phyloP scores from a whole-genome alignment of 768 basidiomycete genomes.

The Asterophora parasitica region DNA sequence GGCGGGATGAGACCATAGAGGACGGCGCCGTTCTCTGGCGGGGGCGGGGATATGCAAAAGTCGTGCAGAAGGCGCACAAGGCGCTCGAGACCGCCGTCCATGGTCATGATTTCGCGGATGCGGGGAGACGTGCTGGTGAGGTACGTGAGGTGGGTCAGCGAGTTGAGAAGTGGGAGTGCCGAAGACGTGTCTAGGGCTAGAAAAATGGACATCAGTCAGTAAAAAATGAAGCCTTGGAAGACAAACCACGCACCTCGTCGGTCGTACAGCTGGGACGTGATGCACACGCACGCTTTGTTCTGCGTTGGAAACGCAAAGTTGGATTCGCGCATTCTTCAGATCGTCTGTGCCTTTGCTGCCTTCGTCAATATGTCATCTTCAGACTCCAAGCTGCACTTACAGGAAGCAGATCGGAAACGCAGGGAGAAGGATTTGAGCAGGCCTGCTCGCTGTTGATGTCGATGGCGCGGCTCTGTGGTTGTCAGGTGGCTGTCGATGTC shows the following conservation, averaged over 20 bases:
- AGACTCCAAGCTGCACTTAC: no score
- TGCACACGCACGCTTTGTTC: slow-evolving; percentile 93
- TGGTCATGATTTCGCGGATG: slow-evolving; percentile 97
- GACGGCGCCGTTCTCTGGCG: slow-evolving; percentile 69
- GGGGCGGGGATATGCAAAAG: slow-evolving; percentile 79
- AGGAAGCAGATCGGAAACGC: no score
- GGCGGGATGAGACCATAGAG: slow-evolving; percentile 78
- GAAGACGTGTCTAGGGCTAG: slow-evolving; percentile 51
- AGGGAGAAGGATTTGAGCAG: not conserved
- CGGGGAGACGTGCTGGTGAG: slow-evolving; percentile 96
- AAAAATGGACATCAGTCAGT: not conserved
- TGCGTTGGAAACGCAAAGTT: slow-evolving; percentile 94
- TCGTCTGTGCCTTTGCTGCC: no score
- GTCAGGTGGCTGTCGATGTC: no score
- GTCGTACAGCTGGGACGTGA: slow-evolving; percentile 93
- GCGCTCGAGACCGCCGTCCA: slow-evolving; percentile 95
- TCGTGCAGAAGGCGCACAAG: slow-evolving; percentile 89
- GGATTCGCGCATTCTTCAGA: slow-evolving; percentile 74
- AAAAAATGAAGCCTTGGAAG: slow-evolving; percentile 7
- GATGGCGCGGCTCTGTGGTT: no score
- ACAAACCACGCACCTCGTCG: slow-evolving; percentile 61
- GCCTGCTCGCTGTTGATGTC: no score
- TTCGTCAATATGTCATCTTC: no score
- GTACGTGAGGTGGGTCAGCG: slow-evolving; percentile 91
- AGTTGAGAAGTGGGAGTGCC: slow-evolving; percentile 61